Evolutionary conservation across 176 grass and related monocot genomes (phyloP), one percentile per base, ranked within the genome.

Genomic region (Lolium perenne): DNA sequence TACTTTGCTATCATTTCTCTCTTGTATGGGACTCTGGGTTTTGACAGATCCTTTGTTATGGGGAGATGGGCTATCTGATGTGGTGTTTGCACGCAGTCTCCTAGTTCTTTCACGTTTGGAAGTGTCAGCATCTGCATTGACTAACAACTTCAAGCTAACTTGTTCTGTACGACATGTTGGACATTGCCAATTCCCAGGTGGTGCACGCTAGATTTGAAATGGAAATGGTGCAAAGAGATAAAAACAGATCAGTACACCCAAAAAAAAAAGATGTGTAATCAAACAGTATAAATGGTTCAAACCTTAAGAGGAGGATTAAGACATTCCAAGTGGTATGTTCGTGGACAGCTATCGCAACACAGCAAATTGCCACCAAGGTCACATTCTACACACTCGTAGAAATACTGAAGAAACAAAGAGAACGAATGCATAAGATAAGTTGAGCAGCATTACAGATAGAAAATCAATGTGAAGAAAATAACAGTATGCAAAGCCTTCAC

Each of bases 281-380:
- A 88, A 80, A 91, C 55, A 49, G n/a, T 16, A 66, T 35, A 71
- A 71, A 79, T 21, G 49, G 76, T 86, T 88, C 71, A 66, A 87
- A 85, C 97, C 97, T 99, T 94, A 77, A 96, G 97, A 59, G 97
- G 97, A 53, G 97, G 97, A 88, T 81, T 84, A 53, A 99, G 90
- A 77, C 97, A 99, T 66, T 96, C 94, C 91, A 99, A 87, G 87
- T 99, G 97, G 90, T 96, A 99, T 18, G 91, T 94, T 23, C 83
- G 79, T 43, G 97, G 97, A 85, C 97, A 99, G 79, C 82, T 94
- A 81, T 96, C 97, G 62, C 97, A 99, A 72, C 97, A 99, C 10
- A 99, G 85, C 76, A 99, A 91, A 91, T 88, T 94, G 84, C 97
- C 97, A 76, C 97, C 97, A 85, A 99, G 87, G 89, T 99, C 92